Conservation (phyloP, 176 grass and related monocot genomes). For the Carex parvula region DNA sequence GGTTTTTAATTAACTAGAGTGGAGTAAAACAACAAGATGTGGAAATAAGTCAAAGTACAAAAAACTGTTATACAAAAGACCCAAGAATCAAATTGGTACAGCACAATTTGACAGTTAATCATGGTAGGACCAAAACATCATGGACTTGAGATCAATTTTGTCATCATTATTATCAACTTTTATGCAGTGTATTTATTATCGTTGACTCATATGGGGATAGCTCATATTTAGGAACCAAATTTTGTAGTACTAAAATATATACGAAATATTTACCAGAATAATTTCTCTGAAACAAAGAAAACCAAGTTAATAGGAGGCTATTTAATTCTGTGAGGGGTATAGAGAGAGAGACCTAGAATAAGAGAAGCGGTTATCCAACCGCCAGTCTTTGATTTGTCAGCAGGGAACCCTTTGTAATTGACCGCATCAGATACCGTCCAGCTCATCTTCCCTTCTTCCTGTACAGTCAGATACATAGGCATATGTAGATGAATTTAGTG, state of each 20-base stretch:
- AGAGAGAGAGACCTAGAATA: constrained; percentile 38
- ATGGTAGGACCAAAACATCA: neutral
- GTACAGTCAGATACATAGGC: neutral
- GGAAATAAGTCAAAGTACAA: neutral
- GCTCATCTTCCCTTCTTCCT: constrained; percentile 29
- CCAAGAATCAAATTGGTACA: neutral
- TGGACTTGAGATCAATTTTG: neutral
- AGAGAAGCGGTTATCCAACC: constrained; percentile 69
- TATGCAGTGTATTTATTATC: neutral
- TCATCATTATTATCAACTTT: neutral
- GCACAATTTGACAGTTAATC: neutral
- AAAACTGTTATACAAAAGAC: neutral
- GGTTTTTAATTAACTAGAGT: neutral
- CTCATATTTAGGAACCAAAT: neutral
- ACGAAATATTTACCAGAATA: neutral
- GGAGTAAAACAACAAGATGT: neutral
- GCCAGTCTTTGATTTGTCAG: constrained; percentile 59
- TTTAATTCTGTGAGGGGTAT: neutral
- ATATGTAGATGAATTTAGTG: neutral
- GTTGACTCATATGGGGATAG: neutral
- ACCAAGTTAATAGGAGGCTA: neutral
- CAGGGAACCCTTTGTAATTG: constrained; percentile 63
- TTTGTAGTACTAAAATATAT: neutral
- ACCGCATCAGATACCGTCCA: constrained; percentile 50
- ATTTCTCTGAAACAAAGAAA: constrained; percentile 2